Evolutionary conservation across 2,329 filamentous ascomycete genomes (phyloP).

Genomic region (Apiospora sp.): DNA sequence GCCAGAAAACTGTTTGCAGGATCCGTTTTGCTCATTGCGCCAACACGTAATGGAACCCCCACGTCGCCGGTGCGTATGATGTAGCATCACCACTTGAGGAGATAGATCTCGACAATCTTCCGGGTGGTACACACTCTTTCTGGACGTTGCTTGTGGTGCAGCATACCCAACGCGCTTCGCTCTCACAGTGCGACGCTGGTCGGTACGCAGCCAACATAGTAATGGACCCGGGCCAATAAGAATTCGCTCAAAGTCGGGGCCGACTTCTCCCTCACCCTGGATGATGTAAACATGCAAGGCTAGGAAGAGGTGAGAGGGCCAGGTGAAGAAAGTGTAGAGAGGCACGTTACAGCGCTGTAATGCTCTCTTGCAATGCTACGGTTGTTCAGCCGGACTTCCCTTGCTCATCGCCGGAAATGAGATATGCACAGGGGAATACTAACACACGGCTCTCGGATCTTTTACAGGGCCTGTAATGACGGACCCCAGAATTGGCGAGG

Average conservation of each 20-base stretch:
- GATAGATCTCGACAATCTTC: slow-evolving; percentile 22
- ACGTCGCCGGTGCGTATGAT: slow-evolving; percentile 12
- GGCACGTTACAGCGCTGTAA: background rate
- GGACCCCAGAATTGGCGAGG: slow-evolving; percentile 14
- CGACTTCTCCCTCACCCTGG: too few species aligned
- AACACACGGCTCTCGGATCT: slow-evolving; percentile 8
- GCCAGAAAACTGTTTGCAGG: background rate
- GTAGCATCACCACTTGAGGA: slow-evolving; percentile 7
- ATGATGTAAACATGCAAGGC: slow-evolving; percentile 1
- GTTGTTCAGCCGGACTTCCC: slow-evolving; percentile 14
- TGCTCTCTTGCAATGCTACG: slow-evolving; percentile 1
- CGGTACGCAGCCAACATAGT: background rate
- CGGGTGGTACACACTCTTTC: slow-evolving; percentile 7
- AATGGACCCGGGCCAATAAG: slow-evolving; percentile 11
- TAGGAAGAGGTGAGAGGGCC: slow-evolving; percentile 6
- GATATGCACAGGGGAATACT: background rate
- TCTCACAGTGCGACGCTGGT: slow-evolving; percentile 18
- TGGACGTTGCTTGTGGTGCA: background rate
- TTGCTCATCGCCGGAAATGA: slow-evolving; percentile 5
- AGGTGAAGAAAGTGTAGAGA: background rate
- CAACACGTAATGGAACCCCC: slow-evolving; percentile 17
- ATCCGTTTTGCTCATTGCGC: slow-evolving; percentile 1
- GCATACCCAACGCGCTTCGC: background rate
- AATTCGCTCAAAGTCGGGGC: background rate
- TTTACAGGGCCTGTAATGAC: slow-evolving; percentile 14